Conservation (phyloP, 495 filamentous ascomycete species). For the Umbilicaria muhlenbergii region DNA sequence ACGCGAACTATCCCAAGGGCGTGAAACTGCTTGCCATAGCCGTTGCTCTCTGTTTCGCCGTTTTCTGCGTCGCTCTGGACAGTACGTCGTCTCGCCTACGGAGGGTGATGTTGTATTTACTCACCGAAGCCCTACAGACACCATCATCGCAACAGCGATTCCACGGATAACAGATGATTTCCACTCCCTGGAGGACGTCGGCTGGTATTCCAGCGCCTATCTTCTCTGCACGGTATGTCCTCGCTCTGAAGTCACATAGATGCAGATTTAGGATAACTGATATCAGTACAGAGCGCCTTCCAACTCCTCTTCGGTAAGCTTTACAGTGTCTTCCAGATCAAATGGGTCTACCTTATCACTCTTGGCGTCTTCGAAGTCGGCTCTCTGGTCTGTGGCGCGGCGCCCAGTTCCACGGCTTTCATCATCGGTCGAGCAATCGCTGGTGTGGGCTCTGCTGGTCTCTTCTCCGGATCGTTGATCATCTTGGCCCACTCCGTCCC, state of each 20-base stretch:
- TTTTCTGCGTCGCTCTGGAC: constrained; percentile 47
- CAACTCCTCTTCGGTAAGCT: constrained; percentile 32
- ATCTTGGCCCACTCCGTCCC: constrained; percentile 15
- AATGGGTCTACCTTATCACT: constrained; percentile 23
- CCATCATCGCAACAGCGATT: constrained; percentile 47
- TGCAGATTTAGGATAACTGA: constrained; percentile 11
- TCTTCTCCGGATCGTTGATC: constrained; percentile 24
- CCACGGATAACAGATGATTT: constrained; percentile 34
- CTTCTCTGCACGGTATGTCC: constrained; percentile 30
- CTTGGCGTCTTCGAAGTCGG: constrained; percentile 34
- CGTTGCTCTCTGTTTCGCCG: constrained; percentile 30
- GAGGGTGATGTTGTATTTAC: too few species aligned
- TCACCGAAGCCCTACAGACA: constrained; percentile 5
- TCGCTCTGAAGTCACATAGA: too few species aligned
- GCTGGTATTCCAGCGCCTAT: constrained; percentile 40
- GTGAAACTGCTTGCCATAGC: constrained; percentile 30
- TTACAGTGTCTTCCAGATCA: constrained; percentile 28
- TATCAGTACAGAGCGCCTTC: constrained; percentile 28
- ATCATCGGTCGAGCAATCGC: constrained; percentile 47
- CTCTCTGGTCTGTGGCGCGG: constrained; percentile 45
- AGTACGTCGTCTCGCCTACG: background rate
- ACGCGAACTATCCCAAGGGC: constrained; percentile 27
- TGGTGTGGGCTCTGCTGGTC: constrained; percentile 22
- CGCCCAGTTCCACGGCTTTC: constrained; percentile 39
- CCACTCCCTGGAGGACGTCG: constrained; percentile 28